Evolutionary conservation across 2,329 filamentous ascomycete species (phyloP).

Genomic region (Colletotrichum eremochloae): DNA sequence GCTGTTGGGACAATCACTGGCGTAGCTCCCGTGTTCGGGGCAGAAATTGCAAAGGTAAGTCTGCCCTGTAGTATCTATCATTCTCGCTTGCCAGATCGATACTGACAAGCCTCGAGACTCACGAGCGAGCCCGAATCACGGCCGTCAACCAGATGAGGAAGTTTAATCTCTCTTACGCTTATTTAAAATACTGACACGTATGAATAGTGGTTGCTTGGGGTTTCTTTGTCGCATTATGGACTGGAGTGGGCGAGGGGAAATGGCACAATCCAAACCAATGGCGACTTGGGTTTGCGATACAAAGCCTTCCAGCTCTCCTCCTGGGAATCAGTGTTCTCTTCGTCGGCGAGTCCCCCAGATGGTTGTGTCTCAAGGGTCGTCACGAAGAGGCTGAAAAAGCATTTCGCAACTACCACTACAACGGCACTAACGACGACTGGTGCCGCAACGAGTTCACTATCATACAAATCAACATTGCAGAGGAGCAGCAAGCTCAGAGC

Average conservation of each 20-base stretch:
- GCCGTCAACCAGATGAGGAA: slow-evolving; percentile 58
- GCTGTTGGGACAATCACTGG: slow-evolving; percentile 58
- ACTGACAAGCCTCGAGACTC: slow-evolving; percentile 45
- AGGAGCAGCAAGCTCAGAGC: slow-evolving; percentile 49
- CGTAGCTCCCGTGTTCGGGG: slow-evolving; percentile 56
- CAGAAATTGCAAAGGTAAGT: slow-evolving; percentile 56
- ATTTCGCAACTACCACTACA: slow-evolving; percentile 52
- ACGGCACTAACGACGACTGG: slow-evolving; percentile 54
- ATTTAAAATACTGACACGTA: rapidly evolving
- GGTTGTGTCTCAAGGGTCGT: slow-evolving; percentile 53
- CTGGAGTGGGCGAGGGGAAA: slow-evolving; percentile 54
- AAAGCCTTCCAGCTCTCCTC: slow-evolving; percentile 51
- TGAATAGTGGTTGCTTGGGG: slow-evolving; percentile 56
- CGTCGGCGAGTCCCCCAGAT: slow-evolving; percentile 53
- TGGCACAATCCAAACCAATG: slow-evolving; percentile 56
- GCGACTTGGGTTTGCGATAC: slow-evolving; percentile 55
- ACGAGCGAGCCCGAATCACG: slow-evolving; percentile 56
- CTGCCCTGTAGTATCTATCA: not conserved
- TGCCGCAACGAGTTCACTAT: slow-evolving; percentile 51
- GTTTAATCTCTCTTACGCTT: not conserved
- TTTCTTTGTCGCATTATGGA: slow-evolving; percentile 57
- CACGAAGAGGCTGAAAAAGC: slow-evolving; percentile 53
- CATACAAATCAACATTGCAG: slow-evolving; percentile 54
- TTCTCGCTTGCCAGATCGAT: too few relatives aligned
- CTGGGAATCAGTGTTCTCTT: slow-evolving; percentile 53